Evolutionary conservation across 1,284 basidiomycete genomes (phyloP).

Genomic region (Cutaneotrichosporon sp.): DNA sequence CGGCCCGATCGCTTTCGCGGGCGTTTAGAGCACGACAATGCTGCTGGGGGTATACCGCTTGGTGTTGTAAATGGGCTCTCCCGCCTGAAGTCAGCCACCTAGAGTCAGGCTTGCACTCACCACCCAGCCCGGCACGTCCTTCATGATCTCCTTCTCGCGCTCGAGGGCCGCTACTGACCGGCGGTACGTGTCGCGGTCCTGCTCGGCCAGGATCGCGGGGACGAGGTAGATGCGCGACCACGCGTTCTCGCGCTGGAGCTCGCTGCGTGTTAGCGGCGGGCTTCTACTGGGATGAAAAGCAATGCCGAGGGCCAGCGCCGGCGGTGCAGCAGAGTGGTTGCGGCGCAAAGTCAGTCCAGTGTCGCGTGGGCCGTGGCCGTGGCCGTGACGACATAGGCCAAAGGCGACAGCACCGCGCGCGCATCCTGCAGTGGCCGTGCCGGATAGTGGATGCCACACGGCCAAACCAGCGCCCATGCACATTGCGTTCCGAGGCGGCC

Average conservation of each 20-base stretch:
- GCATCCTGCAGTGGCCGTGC: too few species aligned
- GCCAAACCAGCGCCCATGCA: too few species aligned
- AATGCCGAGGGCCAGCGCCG: too few species aligned
- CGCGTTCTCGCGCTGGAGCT: conserved; percentile 84
- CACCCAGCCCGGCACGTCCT: conserved; percentile 90
- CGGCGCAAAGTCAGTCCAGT: too few species aligned
- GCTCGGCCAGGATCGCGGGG: conserved; percentile 84
- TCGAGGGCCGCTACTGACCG: conserved; percentile 71
- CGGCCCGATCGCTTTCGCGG: too few species aligned
- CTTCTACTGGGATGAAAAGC: background rate
- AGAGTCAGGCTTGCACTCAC: conserved; percentile 56
- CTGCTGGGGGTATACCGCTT: conserved; percentile 64
- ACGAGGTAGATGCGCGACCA: conserved; percentile 96
- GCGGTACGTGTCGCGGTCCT: conserved; percentile 84
- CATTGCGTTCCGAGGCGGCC: too few species aligned
- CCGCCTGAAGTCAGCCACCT: conserved; percentile 52
- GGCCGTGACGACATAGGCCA: too few species aligned
- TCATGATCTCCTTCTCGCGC: conserved; percentile 90
- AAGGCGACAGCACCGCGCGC: too few species aligned
- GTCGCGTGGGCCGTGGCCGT: too few species aligned
- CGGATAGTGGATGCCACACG: too few species aligned
- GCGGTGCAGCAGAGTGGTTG: too few species aligned
- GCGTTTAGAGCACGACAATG: conserved; percentile 50
- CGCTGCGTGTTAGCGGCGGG: conserved; percentile 60
- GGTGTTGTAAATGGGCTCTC: conserved; percentile 81